Evolutionary conservation across 2,329 filamentous ascomycete genomes (phyloP), one percentile per base, ranked within the genome.

Genomic region (Emmonsia crescens): DNA sequence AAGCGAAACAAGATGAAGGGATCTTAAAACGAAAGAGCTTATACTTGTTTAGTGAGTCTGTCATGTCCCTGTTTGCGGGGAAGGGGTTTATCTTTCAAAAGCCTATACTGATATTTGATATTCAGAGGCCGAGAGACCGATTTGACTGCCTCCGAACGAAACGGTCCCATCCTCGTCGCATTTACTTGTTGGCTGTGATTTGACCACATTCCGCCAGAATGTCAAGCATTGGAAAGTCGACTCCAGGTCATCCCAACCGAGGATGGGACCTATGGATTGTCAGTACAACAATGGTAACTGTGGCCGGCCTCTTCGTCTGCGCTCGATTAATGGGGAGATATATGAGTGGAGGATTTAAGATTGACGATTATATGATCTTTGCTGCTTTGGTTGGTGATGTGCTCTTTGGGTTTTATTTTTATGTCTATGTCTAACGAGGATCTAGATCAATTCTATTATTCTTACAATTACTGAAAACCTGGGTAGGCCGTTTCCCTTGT

Each of bases 361-460:
- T 62, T 19, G 67, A 70, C 61, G 68, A 69, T 57, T 70, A 67
- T 66, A 63, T 64, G 8, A 66, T 69, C 29, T 27, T 69, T 38
- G 63, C 64, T 51, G 66, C 67, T 10, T 54, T 68, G 57, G 65
- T 68, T 57, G 16, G 60, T 44, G 10, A 56, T 42, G 16, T 51
- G 55, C 12, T 10, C 36, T 61, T 27, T 38, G 36, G 19, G 52
- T 8, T 8, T 8, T 16, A 46, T 16, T 31, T 12, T n/a, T 33
- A 5, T 38, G 19, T 57, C 16, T 29, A 5, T 49, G 27, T 52
- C 38, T 61, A 48, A 40, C 57, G 21, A 52, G 27, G 44, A 33
- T 5, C 4, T 29, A 65, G 64, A 61, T 64, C 31, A 59, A 49
- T 38, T 66, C 64, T 1, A 33, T 65, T n/a, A 21, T 66, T 31